phyloP scores from a whole-genome alignment of 257 asterid species.

The Solanum stenotomum region DNA sequence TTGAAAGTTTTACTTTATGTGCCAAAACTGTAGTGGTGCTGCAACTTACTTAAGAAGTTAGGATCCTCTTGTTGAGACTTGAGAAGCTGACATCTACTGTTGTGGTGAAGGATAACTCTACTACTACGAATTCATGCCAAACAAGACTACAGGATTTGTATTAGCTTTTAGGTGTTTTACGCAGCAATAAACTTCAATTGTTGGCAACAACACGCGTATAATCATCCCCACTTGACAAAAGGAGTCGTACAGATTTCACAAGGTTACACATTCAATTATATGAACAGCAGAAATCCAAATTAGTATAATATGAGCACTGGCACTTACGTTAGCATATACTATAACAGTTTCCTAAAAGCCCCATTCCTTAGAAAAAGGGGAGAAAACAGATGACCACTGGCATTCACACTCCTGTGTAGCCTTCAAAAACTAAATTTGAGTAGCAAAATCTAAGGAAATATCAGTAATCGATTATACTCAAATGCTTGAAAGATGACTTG shows the following conservation, averaged over 20 bases:
- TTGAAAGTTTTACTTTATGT: too few species aligned
- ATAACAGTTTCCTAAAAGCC: too few species aligned
- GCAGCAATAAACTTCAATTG: not conserved
- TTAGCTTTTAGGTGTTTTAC: not conserved
- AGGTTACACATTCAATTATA: not conserved
- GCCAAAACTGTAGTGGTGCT: not conserved
- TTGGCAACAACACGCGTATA: not conserved
- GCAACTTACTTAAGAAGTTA: not conserved
- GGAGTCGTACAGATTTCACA: not conserved
- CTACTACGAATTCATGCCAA: not conserved
- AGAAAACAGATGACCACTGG: not conserved
- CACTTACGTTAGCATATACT: not conserved
- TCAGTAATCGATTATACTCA: too few species aligned
- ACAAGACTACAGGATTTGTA: not conserved
- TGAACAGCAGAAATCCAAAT: not conserved
- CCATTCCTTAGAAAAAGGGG: not conserved
- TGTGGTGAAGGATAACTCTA: not conserved
- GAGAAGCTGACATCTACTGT: not conserved
- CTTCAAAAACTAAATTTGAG: not conserved
- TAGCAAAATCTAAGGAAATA: too few species aligned
- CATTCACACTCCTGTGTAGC: not conserved
- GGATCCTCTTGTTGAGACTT: not conserved
- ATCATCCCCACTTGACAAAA: not conserved
- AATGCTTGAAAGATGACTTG: too few species aligned
- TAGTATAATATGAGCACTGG: not conserved